Evolutionary conservation across 306 rosid genomes (phyloP).

Genomic region (Heteromeles arbutifolia): DNA sequence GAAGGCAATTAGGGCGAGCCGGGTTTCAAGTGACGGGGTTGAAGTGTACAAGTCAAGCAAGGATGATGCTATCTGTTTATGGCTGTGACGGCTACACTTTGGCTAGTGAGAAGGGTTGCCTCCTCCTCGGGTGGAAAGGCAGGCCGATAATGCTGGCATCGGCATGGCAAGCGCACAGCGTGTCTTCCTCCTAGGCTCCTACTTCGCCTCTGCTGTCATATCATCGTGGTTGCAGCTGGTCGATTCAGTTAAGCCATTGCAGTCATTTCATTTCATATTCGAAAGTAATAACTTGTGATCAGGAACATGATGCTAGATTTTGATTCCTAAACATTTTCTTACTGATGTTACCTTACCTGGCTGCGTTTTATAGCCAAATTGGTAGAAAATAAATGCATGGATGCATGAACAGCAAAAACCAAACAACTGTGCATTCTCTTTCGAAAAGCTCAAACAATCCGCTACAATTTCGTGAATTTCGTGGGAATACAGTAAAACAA

Average conservation of each 20-base stretch:
- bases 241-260: not conserved
- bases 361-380: too few species aligned
- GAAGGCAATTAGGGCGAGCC: constrained; percentile 60
- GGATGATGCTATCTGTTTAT: constrained; percentile 66
- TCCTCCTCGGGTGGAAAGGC: constrained; percentile 79
- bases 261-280: not conserved
- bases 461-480: not conserved
- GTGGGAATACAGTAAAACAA: not conserved
- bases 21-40: constrained; percentile 68
- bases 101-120: constrained; percentile 54
- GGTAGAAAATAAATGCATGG: not conserved
- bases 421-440: not conserved
- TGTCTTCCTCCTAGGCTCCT: constrained; percentile 10
- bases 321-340: not conserved
- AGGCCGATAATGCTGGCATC: constrained; percentile 68
- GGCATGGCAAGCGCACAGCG: constrained; percentile 59
- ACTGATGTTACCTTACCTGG: not conserved
- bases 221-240: not conserved
- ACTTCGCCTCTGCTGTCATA: not conserved
- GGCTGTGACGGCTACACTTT: constrained; percentile 68
- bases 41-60: constrained; percentile 60
- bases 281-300: constrained; percentile 9
- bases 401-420: not conserved
- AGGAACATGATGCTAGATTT: not conserved
- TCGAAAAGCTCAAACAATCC: not conserved